Percentiles rank a stretch among this genome's conserved stretches.
Evolutionary conservation across 1,284 basidiomycete genomes (phyloP).

Genomic region (Malassezia sp.): DNA sequence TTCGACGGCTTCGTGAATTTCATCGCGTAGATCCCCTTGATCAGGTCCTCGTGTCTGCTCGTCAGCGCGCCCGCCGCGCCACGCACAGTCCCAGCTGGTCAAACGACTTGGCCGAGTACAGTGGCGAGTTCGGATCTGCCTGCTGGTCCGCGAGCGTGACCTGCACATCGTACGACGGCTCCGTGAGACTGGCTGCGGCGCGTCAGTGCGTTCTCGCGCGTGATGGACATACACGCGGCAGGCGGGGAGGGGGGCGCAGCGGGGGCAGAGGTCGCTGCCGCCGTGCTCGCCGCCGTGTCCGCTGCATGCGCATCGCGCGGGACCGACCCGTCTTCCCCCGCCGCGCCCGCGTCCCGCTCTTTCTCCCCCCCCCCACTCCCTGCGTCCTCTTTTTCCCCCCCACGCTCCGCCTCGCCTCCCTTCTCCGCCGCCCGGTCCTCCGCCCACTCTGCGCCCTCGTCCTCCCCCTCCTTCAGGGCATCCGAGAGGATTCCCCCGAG

Average conservation of each 20-base stretch:
- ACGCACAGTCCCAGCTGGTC: slow-evolving; percentile 54
- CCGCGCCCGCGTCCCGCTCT: background rate
- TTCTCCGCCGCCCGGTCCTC: slow-evolving; percentile 2
- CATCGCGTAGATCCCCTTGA: slow-evolving; percentile 93
- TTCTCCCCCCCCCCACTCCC: background rate
- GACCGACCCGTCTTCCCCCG: background rate
- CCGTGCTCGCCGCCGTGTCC: background rate
- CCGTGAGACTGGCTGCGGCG: slow-evolving; percentile 27
- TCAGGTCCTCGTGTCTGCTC: slow-evolving; percentile 73
- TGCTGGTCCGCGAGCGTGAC: slow-evolving; percentile 96
- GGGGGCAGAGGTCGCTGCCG: background rate
- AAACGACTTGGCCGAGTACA: slow-evolving; percentile 87
- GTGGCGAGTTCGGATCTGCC: slow-evolving; percentile 83
- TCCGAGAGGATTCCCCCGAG: slow-evolving; percentile 14
- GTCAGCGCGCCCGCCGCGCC: too few relatives aligned
- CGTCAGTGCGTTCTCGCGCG: slow-evolving; percentile 13
- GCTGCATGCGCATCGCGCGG: background rate
- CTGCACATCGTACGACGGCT: slow-evolving; percentile 51
- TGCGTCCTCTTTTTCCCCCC: too few relatives aligned
- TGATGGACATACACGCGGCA: background rate
- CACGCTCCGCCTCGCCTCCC: slow-evolving; percentile 18
- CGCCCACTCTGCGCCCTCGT: slow-evolving; percentile 5
- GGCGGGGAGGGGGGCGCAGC: background rate
- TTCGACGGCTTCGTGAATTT: slow-evolving; percentile 96
- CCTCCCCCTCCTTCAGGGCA: background rate